Evolutionary conservation across 2,329 filamentous ascomycete species (phyloP), one percentile per base, ranked within the genome.

Genomic region (Trichophyton simii): DNA sequence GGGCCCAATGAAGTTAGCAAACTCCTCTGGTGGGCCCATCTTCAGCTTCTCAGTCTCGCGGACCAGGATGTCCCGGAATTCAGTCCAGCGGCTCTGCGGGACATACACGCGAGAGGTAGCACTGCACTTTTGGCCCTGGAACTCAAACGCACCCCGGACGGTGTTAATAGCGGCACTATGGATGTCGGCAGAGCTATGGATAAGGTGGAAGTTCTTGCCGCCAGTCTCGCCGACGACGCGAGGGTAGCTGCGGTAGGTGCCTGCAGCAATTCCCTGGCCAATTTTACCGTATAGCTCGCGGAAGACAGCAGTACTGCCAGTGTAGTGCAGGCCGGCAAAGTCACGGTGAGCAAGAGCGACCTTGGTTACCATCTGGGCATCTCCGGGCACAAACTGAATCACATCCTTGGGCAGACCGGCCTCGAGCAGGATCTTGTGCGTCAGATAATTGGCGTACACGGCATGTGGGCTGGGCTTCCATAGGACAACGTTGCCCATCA

Each of bases 391-490:
- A 72, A 96, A 96, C 75, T 96, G 92, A 66, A 97, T 90, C 59
- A 96, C 92, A 67, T 91, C 85, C 69, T 84, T 84, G 46, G 92
- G 92, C 59, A 97, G 83, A 46, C 92, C 92, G 31, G 92, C 91
- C 78, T 97, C 92, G 34, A 94, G 79, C 15, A 97, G 82, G 72
- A 96, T 95, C 72, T 91, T 82, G 79, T 96, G 91, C 52, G 96
- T 80, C 61, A 97, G 80, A 84, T 88, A 95, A 79, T 91, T 95
- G 65, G 88, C 91, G n/a, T 87, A 87, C 64, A 96, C 88, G 41
- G 91, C 89, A 15, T 80, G 87, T 67, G 92, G 89, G 13, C 88
- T 94, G 18, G 91, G 91, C 80, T 97, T 97, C 91, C 91, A 97
- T 55, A 97, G 78, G 3, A 96, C 90, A 1, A 96, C 92, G 74